Evolutionary conservation across 2,329 filamentous ascomycete species (phyloP), one percentile per base, ranked within the genome.

Genomic region (Chrysoporthe cubensis): DNA sequence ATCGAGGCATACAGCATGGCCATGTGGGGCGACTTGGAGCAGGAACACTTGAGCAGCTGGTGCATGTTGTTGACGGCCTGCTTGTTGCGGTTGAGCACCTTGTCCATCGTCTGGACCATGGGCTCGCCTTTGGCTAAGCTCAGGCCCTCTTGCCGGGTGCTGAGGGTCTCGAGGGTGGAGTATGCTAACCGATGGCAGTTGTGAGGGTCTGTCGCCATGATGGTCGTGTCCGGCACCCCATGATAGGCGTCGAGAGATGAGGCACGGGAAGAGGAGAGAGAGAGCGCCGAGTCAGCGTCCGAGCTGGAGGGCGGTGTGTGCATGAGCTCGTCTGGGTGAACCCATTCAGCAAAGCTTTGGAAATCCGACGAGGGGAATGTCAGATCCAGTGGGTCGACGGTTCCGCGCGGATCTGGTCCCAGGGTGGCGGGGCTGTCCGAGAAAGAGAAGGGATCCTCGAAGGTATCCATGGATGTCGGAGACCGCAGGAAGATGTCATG

Each of bases 31-130:
- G 61, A 65, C 57, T 61, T 66, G 43, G 67, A 67, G 67, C 67
- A 69, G 16, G 65, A 62, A 62, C 67, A 69, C 46, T 56, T 63
- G 65, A 69, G 65, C 2, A 69, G 67, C 50, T 65, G 67, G 42
- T 66, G 50, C 67, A 67, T 69, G 50, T 58, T 69, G 65, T 67
- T 57, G 62, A 69, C 67, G 65, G 67, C 67, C 57, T 62, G 65
- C 65, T 69, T 69, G 67, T 69, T 69, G 58, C 67, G 67, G 62
- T 67, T 69, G 48, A 69, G 65, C 46, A 67, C 65, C 65, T 69
- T 67, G 65, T 69, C 68, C 68, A 67, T 69, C 42, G 68, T 69
- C 65, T 69, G 68, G n/a, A 58, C 60, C 46, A 67, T 43, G 37
- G 54, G 65, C 65, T 67, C 65, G 40, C 64, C 67, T 32, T 63